Evolutionary conservation across 164 flowering plant species (phyloP), one percentile per base, ranked within the genome.

Genomic region (Macadamia tetraphylla): DNA sequence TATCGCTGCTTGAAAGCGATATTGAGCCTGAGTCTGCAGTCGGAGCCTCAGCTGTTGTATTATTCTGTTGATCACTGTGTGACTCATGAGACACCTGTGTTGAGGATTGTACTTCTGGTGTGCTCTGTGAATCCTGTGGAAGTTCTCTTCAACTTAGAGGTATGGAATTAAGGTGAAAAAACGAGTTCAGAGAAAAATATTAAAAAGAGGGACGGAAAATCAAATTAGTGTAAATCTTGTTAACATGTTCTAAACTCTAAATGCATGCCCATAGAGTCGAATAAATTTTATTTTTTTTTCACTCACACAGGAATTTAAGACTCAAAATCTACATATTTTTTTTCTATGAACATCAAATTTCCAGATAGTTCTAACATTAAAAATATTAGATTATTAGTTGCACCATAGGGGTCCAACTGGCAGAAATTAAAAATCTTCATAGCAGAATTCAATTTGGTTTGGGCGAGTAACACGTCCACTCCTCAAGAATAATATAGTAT

Each of bases 1-100:
- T 72, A 70, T 89, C 97, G 82, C 82, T 87, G 83, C 89, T 88
- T 63, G 97, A 83, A 70, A 79, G 80, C 10, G 95, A 85, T 65
- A 83, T 75, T 44, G 95, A 90, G 64, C 87, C 90, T 9, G 97
- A 82, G 72, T 87, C 95, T 35, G 81, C 81, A 31, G 82, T 71
- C 29, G 95, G 87, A 69, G 81, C 82, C 68, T 90, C 97, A 58
- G 81, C 40, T 43, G 80, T 71, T 59, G 72, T 73, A 60, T 77
- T 83, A 71, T 86, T 85, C 43, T 77, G 85, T 57, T 78, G 92
- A 60, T 91, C 97, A 70, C 79, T 81, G 69, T 83, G 86, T 29
- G 91, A 81, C 58, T 88, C 96, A 68, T 84, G 91, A 30, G 90
- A 88, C 76, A 64, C 82, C 71, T 82, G 89, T 40, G 81, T 60